Evolutionary conservation across 2,329 filamentous ascomycete genomes (phyloP).

Genomic region (Plectosphaerella plurivora): DNA sequence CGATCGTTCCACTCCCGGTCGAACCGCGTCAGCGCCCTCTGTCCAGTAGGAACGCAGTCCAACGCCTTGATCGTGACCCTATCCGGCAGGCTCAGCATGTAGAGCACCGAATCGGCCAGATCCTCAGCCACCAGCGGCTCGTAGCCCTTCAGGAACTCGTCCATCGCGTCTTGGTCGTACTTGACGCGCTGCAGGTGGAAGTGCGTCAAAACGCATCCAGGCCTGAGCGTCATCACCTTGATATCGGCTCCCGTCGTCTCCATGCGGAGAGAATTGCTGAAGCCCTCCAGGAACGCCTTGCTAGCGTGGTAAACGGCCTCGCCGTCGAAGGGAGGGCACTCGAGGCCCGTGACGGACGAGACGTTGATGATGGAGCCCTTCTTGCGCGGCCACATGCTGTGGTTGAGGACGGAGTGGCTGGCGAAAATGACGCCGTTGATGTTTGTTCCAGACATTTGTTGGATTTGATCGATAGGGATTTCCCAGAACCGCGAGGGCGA

Average conservation of each 20-base stretch:
- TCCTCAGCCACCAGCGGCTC: constrained; percentile 37
- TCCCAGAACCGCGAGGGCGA: constrained; percentile 36
- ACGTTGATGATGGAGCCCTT: constrained; percentile 39
- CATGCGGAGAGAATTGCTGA: constrained; percentile 41
- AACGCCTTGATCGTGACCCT: constrained; percentile 34
- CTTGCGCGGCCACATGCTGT: constrained; percentile 30
- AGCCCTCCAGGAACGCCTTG: constrained; percentile 42
- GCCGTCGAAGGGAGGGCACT: constrained; percentile 41
- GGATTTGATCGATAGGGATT: constrained; percentile 33
- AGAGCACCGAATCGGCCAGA: constrained; percentile 35
- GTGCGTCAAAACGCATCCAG: constrained; percentile 40
- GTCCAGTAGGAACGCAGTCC: constrained; percentile 37
- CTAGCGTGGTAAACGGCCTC: constrained; percentile 44
- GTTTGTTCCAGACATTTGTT: constrained; percentile 42
- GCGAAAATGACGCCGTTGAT: constrained; percentile 42
- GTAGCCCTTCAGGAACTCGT: constrained; percentile 39
- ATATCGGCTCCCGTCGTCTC: constrained; percentile 42
- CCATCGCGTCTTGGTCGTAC: constrained; percentile 33
- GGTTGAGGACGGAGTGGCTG: constrained; percentile 38
- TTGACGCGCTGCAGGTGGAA: constrained; percentile 42
- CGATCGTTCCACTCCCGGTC: neutral
- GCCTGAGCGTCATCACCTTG: constrained; percentile 38
- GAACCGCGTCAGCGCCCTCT: neutral
- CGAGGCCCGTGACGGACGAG: constrained; percentile 40
- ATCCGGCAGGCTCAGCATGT: constrained; percentile 34